phyloP scores from a whole-genome alignment of 2,329 filamentous ascomycete species.

The Leptographium flavum region DNA sequence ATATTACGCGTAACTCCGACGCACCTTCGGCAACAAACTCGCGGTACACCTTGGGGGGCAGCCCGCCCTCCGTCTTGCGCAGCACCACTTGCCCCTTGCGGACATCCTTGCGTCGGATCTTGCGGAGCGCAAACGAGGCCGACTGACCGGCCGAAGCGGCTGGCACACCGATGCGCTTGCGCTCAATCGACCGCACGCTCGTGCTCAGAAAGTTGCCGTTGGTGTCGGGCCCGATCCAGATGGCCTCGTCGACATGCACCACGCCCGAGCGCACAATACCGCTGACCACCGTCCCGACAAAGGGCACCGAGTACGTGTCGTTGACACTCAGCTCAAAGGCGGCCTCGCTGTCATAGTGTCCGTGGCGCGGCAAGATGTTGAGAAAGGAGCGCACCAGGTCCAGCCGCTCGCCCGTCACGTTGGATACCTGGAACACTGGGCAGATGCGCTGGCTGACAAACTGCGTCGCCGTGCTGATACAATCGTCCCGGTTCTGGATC shows the following conservation, averaged over 20 bases:
- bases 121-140: constrained; percentile 79
- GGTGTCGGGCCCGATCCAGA: constrained; percentile 81
- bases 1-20: constrained; percentile 7
- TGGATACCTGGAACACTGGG: constrained; percentile 94
- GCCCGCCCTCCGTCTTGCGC: constrained; percentile 61
- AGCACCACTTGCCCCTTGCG: constrained; percentile 97
- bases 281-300: constrained; percentile 90
- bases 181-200: constrained; percentile 80
- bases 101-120: constrained; percentile 79
- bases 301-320: constrained; percentile 95
- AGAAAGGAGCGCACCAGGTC: constrained; percentile 85
- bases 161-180: constrained; percentile 80
- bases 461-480: constrained; percentile 87
- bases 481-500: constrained; percentile 81
- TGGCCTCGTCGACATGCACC: constrained; percentile 76
- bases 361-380: constrained; percentile 89
- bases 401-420: constrained; percentile 85
- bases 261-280: constrained; percentile 83
- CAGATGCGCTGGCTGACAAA: constrained; percentile 93
- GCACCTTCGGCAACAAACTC: constrained; percentile 71
- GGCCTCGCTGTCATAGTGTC: constrained; percentile 75
- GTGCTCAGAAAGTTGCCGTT: constrained; percentile 82
- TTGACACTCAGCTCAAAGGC: constrained; percentile 94
- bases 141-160: constrained; percentile 85
- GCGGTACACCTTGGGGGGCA: constrained; percentile 54